Percentiles rank a stretch among this genome's conserved stretches.
Evolutionary conservation across 108 stramenopile species (phyloP).

Genomic region (Discostella stelligeroides): DNA sequence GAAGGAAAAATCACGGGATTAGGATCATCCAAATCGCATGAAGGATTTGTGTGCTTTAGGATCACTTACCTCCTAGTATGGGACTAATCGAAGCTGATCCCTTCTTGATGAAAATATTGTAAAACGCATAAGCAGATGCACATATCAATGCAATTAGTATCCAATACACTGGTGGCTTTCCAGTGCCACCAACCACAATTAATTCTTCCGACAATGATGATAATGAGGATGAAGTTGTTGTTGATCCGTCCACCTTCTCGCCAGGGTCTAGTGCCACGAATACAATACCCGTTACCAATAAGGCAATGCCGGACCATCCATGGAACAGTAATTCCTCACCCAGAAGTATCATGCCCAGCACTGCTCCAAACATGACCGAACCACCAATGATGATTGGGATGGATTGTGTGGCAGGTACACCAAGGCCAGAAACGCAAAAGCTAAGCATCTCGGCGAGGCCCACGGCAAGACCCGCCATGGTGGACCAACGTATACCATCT

Average conservation of each 20-base stretch:
- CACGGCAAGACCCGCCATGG: slow-evolving; percentile 38
- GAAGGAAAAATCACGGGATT: neutral
- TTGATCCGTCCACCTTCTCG: slow-evolving; percentile 1
- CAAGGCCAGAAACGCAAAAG: slow-evolving; percentile 64
- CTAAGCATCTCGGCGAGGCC: slow-evolving; percentile 71
- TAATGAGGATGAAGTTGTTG: no score
- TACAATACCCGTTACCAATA: slow-evolving; percentile 59
- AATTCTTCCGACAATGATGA: no score
- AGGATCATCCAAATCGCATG: neutral
- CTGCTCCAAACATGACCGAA: slow-evolving; percentile 65
- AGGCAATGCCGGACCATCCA: slow-evolving; percentile 65
- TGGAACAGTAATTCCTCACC: slow-evolving; percentile 45
- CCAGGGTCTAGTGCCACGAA: slow-evolving; percentile 61
- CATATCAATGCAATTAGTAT: slow-evolving; percentile 64
- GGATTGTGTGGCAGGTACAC: slow-evolving; percentile 72
- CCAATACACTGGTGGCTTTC: slow-evolving; percentile 37
- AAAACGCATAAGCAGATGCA: slow-evolving; percentile 71
- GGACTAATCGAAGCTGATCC: slow-evolving; percentile 63
- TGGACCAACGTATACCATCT: slow-evolving; percentile 12
- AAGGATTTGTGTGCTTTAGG: no score
- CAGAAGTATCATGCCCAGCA: slow-evolving; percentile 52
- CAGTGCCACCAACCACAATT: neutral
- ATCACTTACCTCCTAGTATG: slow-evolving; percentile 55
- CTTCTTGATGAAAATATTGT: slow-evolving; percentile 84
- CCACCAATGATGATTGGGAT: slow-evolving; percentile 80